Base-by-base conservation (phyloP, 805 yeast genomes). In the Blastobotrys mokoenaii region DNA sequence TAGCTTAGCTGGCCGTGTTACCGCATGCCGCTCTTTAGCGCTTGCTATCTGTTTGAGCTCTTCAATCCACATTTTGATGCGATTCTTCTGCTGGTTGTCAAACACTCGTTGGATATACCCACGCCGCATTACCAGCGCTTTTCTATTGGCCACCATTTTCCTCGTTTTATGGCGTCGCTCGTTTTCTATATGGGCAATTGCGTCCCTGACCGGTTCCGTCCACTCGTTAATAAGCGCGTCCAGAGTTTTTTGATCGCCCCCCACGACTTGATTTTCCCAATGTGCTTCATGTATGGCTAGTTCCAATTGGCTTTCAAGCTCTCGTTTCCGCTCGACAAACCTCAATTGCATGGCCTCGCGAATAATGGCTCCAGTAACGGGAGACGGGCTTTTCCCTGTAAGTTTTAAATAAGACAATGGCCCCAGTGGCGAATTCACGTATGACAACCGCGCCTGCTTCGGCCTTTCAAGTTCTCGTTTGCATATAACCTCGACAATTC, bases 231-330 rank as follows among this genome's bases (percentile, higher is more conserved):
- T 17, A 9, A 36, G 38, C 16, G n/a, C 40, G 8, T 34, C 38
- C 20, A 34, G 5, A 17, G 20, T 12, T 31, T 34, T 10, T 16
- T 14, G 20, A 6, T 34, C 38, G 15, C 20, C n/a, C 34, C 41
- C 38, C 31, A 32, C 38, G 20, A 38, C 20, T 10, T 15, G 10
- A 12, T 37, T 18, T 27, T 38, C 48, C 50, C 45, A 39, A 2
- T 14, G n/a, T 2, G 48, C 50, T 27, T 47, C 42, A 3, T 16
- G 14, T 14, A 10, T 18, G 8, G 50, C 47, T 3, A 44, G 16
- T 15, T 18, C 40, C 3, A 38, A 10, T 10, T 40, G 16, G 3
- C 12, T 34, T 14, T 44, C 42, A 30, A 40, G 25, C n/a, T 14
- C 38, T 16, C 22, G 4, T 3, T 4, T 5, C 6, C 16, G 12